Evolutionary conservation across 2,329 filamentous ascomycete genomes (phyloP).

Genomic region (Apiospora saccharicola): DNA sequence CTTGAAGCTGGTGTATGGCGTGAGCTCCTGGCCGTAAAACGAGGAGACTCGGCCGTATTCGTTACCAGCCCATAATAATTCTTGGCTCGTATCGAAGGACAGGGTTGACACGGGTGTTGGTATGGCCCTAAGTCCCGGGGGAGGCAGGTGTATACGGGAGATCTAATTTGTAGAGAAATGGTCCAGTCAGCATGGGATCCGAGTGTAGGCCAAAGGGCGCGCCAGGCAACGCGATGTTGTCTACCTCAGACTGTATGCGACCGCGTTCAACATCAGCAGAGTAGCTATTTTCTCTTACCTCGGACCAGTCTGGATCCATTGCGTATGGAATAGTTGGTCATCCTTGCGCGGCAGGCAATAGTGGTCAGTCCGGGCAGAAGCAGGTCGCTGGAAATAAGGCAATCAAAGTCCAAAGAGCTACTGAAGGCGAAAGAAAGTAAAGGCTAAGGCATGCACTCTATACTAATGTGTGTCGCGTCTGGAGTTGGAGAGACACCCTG

Average conservation of each 20-base stretch:
- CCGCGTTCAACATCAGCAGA: background rate
- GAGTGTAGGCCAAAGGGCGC: background rate
- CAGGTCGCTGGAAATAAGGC: background rate
- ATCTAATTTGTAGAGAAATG: constrained; percentile 60
- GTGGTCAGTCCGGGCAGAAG: background rate
- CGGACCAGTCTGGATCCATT: constrained; percentile 75
- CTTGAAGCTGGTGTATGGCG: constrained; percentile 89
- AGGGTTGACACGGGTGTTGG: constrained; percentile 79
- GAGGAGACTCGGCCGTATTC: constrained; percentile 87
- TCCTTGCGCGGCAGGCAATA: constrained; percentile 25
- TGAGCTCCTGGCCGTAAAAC: constrained; percentile 85
- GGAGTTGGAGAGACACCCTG: background rate
- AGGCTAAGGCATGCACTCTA: constrained; percentile 5
- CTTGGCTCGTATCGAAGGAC: constrained; percentile 87
- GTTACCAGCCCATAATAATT: constrained; percentile 92
- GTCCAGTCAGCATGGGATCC: constrained; percentile 19
- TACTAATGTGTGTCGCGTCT: constrained; percentile 1
- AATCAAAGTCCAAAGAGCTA: constrained; percentile 6
- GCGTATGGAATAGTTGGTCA: constrained; percentile 36
- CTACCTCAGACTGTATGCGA: background rate
- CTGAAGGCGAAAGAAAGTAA: background rate
- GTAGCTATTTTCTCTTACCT: constrained; percentile 55
- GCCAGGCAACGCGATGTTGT: background rate
- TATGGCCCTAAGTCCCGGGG: constrained; percentile 74
- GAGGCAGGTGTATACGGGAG: constrained; percentile 81